Evolutionary conservation across 805 yeast species (phyloP).

Genomic region (Kluyveromyces aestuarii): DNA sequence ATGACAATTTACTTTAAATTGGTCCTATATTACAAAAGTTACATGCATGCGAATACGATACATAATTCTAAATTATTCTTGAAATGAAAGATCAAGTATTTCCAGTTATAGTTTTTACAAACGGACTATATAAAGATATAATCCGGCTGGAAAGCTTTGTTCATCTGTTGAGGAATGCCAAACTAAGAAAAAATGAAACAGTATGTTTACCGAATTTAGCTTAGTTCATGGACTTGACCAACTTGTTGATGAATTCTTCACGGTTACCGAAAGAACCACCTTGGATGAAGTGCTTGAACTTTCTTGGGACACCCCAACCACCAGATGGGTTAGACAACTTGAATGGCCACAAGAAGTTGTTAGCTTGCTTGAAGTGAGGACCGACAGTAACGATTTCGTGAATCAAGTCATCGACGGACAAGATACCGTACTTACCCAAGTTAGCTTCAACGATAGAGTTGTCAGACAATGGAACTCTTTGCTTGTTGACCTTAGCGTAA

Average conservation of each 20-base stretch:
- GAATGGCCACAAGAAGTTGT: conserved; percentile 98
- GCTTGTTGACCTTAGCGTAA: conserved; percentile 94
- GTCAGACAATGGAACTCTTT: conserved; percentile 85
- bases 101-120: not conserved
- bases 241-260: conserved; percentile 90
- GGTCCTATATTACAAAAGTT: not conserved
- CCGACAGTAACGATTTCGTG: conserved; percentile 95
- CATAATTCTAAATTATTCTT: not conserved
- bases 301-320: conserved; percentile 96
- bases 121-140: conserved; percentile 2
- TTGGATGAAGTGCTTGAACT: conserved; percentile 94
- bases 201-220: conserved; percentile 9
- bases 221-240: conserved; percentile 90
- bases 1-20: too few species aligned
- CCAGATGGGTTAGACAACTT: conserved; percentile 93
- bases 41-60: too few species aligned
- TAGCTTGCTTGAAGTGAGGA: conserved; percentile 97
- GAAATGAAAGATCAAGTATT: not conserved
- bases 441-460: conserved; percentile 80
- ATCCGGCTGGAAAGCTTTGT: not conserved
- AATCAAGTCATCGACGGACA: conserved; percentile 85
- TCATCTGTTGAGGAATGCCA: not conserved
- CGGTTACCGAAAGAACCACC: conserved; percentile 99
- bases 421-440: conserved; percentile 89
- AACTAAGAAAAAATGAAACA: not conserved